These are phyloP conservation scores for Helenozyma rhizophorensis DNA, from an alignment of 805 yeast genomes.

Conservation along the genomic window DNA sequence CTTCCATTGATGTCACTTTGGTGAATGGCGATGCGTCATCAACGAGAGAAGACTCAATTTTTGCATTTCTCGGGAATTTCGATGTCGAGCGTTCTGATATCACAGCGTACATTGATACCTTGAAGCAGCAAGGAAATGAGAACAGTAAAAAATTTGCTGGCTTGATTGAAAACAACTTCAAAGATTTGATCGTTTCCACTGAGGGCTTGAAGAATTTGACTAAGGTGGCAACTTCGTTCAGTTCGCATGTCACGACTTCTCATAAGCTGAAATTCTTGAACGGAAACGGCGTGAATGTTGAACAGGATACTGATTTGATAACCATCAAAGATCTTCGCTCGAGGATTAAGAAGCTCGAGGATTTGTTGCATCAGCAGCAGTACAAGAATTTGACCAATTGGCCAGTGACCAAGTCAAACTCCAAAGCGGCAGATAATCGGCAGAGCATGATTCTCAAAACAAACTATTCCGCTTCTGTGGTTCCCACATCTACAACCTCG, in stretches of 20 bases:
- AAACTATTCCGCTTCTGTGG: no score
- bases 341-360: slow-evolving; percentile 74
- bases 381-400: slow-evolving; percentile 48
- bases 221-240: slow-evolving; percentile 27
- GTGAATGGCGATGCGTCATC: slow-evolving; percentile 4
- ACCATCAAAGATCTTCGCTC: slow-evolving; percentile 60
- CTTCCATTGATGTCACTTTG: slow-evolving; percentile 20
- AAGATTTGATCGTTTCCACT: slow-evolving; percentile 40
- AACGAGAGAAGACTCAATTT: slow-evolving; percentile 3
- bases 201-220: slow-evolving; percentile 33
- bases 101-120: slow-evolving; percentile 20
- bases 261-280: not conserved
- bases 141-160: slow-evolving; percentile 27
- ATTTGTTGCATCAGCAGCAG: slow-evolving; percentile 69
- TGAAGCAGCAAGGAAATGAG: slow-evolving; percentile 26
- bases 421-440: slow-evolving; percentile 3
- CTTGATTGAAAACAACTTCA: slow-evolving; percentile 40
- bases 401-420: slow-evolving; percentile 26
- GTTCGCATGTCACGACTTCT: slow-evolving; percentile 11
- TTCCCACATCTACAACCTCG: no score
- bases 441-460: slow-evolving; percentile 14
- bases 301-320: slow-evolving; percentile 26
- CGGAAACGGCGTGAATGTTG: slow-evolving; percentile 7
- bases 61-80: slow-evolving; percentile 34
- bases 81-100: slow-evolving; percentile 32